These are phyloP conservation scores for Leccinum subtestaceum DNA, from an alignment of 768 basidiomycete species.

Conservation along the genomic window DNA sequence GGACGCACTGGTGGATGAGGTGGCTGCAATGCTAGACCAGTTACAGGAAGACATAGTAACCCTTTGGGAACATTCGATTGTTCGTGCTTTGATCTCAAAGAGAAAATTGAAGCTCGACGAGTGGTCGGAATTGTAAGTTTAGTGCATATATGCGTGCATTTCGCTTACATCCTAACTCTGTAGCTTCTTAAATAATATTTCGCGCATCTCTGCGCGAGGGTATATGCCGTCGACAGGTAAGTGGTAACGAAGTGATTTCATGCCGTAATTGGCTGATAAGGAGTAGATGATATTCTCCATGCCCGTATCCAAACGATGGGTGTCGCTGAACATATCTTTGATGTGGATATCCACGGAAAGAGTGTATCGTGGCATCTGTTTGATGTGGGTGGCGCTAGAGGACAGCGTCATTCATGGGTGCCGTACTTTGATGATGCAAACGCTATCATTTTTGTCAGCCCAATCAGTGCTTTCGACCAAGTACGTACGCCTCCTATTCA, in stretches of 20 bases:
- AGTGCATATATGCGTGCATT: conserved; percentile 23
- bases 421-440: conserved; percentile 65
- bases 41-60: conserved; percentile 64
- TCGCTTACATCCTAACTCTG: conserved; percentile 3
- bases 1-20: conserved; percentile 59
- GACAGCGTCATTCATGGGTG: conserved; percentile 77
- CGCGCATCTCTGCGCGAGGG: conserved; percentile 62
- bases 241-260: conserved; percentile 20
- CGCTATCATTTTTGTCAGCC: conserved; percentile 78
- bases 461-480: conserved; percentile 79
- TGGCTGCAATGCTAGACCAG: conserved; percentile 55
- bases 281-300: conserved; percentile 77
- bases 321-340: conserved; percentile 79
- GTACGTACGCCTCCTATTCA: conserved; percentile 39
- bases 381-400: conserved; percentile 70
- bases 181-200: conserved; percentile 75
- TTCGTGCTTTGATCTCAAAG: conserved; percentile 63
- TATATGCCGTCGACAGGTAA: conserved; percentile 77
- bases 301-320: conserved; percentile 93
- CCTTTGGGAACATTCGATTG: conserved; percentile 71
- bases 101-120: conserved; percentile 78
- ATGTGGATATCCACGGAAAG: conserved; percentile 77
- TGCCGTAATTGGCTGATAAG: conserved; percentile 27
- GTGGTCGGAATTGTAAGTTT: conserved; percentile 82
- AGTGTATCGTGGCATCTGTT: conserved; percentile 70